These are phyloP conservation scores for Rhinocladiella mackenziei DNA, from an alignment of 2,329 filamentous ascomycete species.

Conservation along the genomic window DNA sequence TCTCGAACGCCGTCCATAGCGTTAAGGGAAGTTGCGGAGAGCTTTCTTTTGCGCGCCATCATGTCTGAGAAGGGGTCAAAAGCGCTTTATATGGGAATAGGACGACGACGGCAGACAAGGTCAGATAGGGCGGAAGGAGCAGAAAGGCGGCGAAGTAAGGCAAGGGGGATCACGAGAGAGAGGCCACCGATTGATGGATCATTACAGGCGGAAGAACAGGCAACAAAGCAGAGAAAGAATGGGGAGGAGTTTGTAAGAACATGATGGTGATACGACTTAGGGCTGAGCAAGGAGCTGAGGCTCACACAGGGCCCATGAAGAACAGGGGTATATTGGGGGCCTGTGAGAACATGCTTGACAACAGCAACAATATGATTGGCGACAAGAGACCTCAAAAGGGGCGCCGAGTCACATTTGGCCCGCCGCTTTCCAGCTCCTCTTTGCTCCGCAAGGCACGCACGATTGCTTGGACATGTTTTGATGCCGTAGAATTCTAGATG, in stretches of 20 bases:
- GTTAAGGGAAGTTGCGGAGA: constrained; percentile 19
- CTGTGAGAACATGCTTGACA: too few species aligned
- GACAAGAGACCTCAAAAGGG: too few species aligned
- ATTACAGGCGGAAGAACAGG: constrained; percentile 9
- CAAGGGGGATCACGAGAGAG: constrained; percentile 5
- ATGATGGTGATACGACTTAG: constrained; percentile 12
- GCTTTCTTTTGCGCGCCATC: constrained; percentile 18
- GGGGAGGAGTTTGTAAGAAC: constrained; percentile 5
- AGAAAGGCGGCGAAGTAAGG: background rate
- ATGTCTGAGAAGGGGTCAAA: background rate
- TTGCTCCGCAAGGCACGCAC: too few species aligned
- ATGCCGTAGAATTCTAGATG: too few species aligned
- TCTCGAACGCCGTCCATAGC: constrained; percentile 19
- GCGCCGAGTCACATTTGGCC: too few species aligned
- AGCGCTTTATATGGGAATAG: constrained; percentile 24
- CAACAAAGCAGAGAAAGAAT: constrained; percentile 8
- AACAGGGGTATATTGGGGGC: too few species aligned
- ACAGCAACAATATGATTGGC: too few species aligned
- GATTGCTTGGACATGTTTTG: too few species aligned
- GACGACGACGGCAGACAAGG: background rate
- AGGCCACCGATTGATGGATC: too few species aligned
- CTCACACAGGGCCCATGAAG: constrained; percentile 7
- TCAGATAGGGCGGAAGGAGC: background rate
- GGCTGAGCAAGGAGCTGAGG: constrained; percentile 24
- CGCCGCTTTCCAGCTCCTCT: too few species aligned